A percentile compares a stretch with the other conserved stretches of the same genome.
Evolutionary conservation across 495 filamentous ascomycete species (phyloP).

Genomic region (Massariosphaeria phaeospora): DNA sequence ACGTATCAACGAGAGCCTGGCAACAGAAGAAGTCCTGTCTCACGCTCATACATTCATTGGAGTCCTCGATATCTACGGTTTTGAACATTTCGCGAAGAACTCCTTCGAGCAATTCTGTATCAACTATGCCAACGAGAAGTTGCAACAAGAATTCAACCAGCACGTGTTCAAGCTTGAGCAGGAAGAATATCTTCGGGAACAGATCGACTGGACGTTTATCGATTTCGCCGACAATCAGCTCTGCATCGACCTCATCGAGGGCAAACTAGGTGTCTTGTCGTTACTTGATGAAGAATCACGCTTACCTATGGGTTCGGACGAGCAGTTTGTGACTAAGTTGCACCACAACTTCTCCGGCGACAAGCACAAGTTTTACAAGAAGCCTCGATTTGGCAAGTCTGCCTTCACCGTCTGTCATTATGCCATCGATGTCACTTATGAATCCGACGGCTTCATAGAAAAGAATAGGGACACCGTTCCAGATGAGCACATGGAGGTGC

Average conservation of each 20-base stretch:
- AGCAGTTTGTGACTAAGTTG: slow-evolving; percentile 95
- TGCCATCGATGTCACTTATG: slow-evolving; percentile 96
- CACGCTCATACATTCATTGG: slow-evolving; percentile 92
- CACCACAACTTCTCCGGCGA: slow-evolving; percentile 88
- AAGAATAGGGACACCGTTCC: slow-evolving; percentile 99
- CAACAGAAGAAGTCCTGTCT: slow-evolving; percentile 78
- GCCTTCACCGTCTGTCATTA: slow-evolving; percentile 99
- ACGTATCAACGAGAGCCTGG: slow-evolving; percentile 84
- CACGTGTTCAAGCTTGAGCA: slow-evolving; percentile 99
- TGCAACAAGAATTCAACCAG: slow-evolving; percentile 99
- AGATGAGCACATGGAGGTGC: slow-evolving; percentile 93
- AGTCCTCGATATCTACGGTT: slow-evolving; percentile 99
- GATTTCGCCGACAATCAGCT: slow-evolving; percentile 99
- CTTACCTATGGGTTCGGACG: slow-evolving; percentile 93
- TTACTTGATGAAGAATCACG: slow-evolving; percentile 95
- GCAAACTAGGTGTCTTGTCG: slow-evolving; percentile 86
- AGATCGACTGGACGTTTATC: slow-evolving; percentile 99
- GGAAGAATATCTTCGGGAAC: slow-evolving; percentile 92
- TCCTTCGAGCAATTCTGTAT: slow-evolving; percentile 99
- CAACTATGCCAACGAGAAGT: slow-evolving; percentile 99
- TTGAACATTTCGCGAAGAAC: slow-evolving; percentile 99
- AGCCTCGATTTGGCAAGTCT: slow-evolving; percentile 94
- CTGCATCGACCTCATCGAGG: slow-evolving; percentile 99
- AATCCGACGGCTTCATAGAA: slow-evolving; percentile 99
- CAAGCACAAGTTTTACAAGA: slow-evolving; percentile 98